Evolutionary conservation across 2,329 filamentous ascomycete genomes (phyloP).

Genomic region (Cercospora nicotianae): DNA sequence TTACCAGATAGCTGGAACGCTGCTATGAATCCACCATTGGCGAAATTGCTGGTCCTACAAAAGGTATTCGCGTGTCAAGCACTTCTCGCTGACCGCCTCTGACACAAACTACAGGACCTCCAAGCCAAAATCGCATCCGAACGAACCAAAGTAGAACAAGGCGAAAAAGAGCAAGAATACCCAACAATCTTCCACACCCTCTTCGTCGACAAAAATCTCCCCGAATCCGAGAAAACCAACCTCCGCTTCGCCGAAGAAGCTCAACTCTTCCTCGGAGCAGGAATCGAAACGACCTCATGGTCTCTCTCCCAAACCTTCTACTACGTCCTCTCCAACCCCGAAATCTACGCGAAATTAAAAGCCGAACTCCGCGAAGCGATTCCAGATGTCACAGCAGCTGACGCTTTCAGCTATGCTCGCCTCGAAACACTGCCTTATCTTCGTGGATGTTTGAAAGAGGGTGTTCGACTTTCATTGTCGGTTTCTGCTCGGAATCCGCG

Average conservation of each 20-base stretch:
- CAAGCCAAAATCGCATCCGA: constrained; percentile 17
- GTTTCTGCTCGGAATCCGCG: constrained; percentile 28
- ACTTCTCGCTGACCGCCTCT: not conserved
- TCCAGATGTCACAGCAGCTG: constrained; percentile 13
- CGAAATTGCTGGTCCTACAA: constrained; percentile 18
- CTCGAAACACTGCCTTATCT: constrained; percentile 30
- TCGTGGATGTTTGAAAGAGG: constrained; percentile 26
- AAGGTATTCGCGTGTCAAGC: no score
- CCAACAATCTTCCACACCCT: constrained; percentile 30
- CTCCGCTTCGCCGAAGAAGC: constrained; percentile 30
- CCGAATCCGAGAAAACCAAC: constrained; percentile 26
- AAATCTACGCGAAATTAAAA: constrained; percentile 23
- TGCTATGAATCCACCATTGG: constrained; percentile 22
- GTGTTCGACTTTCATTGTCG: constrained; percentile 20
- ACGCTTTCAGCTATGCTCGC: constrained; percentile 19
- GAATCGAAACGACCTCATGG: constrained; percentile 29
- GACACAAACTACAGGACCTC: constrained; percentile 9
- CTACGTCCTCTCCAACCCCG: constrained; percentile 26
- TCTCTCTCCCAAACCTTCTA: constrained; percentile 25
- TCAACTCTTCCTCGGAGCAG: constrained; percentile 30
- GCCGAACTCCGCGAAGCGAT: constrained; percentile 32
- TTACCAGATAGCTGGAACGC: constrained; percentile 23
- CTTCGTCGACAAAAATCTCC: constrained; percentile 21
- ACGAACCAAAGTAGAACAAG: constrained; percentile 6
- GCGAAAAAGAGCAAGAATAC: constrained; percentile 21